These are phyloP conservation scores for Coleophoma eucalyptorum DNA, from an alignment of 2,329 filamentous ascomycete genomes.

Conservation along the genomic window DNA sequence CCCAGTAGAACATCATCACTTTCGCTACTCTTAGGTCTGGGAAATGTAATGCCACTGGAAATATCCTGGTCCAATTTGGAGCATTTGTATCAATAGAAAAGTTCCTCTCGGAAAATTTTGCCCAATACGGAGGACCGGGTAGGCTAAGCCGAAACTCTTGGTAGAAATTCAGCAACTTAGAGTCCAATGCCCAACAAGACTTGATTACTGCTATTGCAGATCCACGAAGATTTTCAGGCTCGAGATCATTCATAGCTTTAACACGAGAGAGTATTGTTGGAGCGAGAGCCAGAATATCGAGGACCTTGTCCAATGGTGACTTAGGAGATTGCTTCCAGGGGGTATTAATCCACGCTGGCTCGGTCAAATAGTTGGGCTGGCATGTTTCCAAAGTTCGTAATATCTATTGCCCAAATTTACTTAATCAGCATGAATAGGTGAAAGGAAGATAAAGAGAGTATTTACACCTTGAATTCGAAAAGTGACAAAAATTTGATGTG, in stretches of 20 bases:
- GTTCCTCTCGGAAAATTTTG: conserved; percentile 14
- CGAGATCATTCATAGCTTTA: conserved; percentile 11
- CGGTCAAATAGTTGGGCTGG: conserved; percentile 22
- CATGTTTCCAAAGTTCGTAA: conserved; percentile 21
- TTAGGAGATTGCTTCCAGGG: conserved; percentile 27
- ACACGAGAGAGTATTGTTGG: conserved; percentile 15
- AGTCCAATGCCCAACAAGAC: conserved; percentile 26
- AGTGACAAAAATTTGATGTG: conserved; percentile 28
- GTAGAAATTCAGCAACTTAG: conserved; percentile 20
- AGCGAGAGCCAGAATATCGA: conserved; percentile 24
- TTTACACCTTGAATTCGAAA: conserved; percentile 23
- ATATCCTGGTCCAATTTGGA: conserved; percentile 13
- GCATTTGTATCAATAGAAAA: conserved; percentile 2
- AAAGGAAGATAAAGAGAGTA: background rate
- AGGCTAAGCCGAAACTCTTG: conserved; percentile 16
- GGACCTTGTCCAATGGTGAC: conserved; percentile 20
- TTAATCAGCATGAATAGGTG: background rate
- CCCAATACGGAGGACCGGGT: conserved; percentile 26
- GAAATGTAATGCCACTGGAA: conserved; percentile 28
- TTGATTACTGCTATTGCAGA: conserved; percentile 14
- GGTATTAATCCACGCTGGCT: conserved; percentile 24
- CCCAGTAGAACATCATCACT: conserved; percentile 29
- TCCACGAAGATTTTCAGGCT: conserved; percentile 9
- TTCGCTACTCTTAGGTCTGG: conserved; percentile 20
- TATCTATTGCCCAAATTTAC: conserved; percentile 18